Percentiles rank a stretch among this genome's conserved stretches.
phyloP scores from a whole-genome alignment of 352 stramenopile species.

The Albugo laibachii region DNA sequence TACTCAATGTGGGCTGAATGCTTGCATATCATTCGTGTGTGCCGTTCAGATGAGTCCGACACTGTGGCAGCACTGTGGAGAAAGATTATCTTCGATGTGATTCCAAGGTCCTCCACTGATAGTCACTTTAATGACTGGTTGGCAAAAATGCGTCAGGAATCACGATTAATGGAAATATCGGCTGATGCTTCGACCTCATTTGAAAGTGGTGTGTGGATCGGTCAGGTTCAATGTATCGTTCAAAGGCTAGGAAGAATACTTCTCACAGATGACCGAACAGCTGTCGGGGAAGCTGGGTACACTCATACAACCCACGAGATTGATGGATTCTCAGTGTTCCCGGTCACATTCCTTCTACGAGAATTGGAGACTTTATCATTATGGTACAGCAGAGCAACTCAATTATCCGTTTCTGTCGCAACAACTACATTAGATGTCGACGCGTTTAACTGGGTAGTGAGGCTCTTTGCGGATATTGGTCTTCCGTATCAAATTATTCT shows the following conservation, averaged over 20 bases:
- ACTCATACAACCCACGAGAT: constrained; percentile 1
- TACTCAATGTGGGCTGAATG: constrained; percentile 78
- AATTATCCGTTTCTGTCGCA: neutral
- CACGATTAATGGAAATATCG: neutral
- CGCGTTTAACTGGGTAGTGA: constrained; percentile 66
- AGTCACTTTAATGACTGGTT: constrained; percentile 60
- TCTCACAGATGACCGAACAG: constrained; percentile 16
- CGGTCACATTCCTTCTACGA: constrained; percentile 49
- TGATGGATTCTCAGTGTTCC: constrained; percentile 24
- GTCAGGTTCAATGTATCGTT: constrained; percentile 55
- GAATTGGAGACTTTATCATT: constrained; percentile 52
- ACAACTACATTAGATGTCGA: constrained; percentile 21
- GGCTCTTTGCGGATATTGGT: constrained; percentile 64
- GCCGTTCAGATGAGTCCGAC: constrained; percentile 61
- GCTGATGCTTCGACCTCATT: constrained; percentile 19
- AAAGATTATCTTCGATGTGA: constrained; percentile 55
- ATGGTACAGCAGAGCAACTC: constrained; percentile 50
- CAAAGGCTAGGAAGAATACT: constrained; percentile 52
- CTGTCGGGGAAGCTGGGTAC: constrained; percentile 18
- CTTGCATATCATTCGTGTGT: constrained; percentile 69
- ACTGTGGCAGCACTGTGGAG: constrained; percentile 40
- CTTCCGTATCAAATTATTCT: constrained; percentile 52
- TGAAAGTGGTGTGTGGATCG: constrained; percentile 64
- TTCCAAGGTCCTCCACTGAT: constrained; percentile 38
- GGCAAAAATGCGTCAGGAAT: constrained; percentile 12